phyloP scores from a whole-genome alignment of 139 green algal species.

The Gonium pectorale region DNA sequence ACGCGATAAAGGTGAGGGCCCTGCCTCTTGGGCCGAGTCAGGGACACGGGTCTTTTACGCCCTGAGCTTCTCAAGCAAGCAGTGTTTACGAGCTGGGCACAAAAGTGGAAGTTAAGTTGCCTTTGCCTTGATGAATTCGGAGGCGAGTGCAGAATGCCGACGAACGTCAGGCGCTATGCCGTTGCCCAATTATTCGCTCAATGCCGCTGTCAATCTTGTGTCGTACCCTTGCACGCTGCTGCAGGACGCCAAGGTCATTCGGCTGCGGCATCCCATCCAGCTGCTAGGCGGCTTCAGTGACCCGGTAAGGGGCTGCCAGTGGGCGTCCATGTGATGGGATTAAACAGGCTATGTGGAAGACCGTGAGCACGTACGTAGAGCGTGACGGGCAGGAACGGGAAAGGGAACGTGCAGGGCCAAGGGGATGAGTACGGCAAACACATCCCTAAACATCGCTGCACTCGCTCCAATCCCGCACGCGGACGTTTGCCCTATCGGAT shows the following conservation, averaged over 20 bases:
- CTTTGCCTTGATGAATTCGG: neutral
- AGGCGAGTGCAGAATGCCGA: neutral
- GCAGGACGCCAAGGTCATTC: constrained; percentile 47
- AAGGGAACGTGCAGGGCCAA: neutral
- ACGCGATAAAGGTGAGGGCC: neutral
- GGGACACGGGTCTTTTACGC: no score
- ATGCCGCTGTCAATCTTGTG: neutral
- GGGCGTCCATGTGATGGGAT: neutral
- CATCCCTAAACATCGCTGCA: neutral
- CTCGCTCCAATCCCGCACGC: neutral
- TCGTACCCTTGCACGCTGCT: neutral
- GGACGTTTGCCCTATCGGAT: neutral
- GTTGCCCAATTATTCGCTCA: neutral
- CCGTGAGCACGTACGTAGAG: neutral
- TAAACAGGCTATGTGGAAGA: neutral
- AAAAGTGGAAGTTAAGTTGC: neutral
- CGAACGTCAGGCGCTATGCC: neutral
- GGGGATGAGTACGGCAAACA: neutral
- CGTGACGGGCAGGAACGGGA: neutral
- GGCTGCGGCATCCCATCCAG: constrained; percentile 29
- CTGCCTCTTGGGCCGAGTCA: no score
- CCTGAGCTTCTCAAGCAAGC: no score
- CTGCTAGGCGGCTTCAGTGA: constrained; percentile 55
- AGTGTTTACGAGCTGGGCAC: neutral
- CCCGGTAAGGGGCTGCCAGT: neutral